Evolutionary conservation across 192 early-diverging fungal species (phyloP).

Genomic region (Blastocladiella britannica): DNA sequence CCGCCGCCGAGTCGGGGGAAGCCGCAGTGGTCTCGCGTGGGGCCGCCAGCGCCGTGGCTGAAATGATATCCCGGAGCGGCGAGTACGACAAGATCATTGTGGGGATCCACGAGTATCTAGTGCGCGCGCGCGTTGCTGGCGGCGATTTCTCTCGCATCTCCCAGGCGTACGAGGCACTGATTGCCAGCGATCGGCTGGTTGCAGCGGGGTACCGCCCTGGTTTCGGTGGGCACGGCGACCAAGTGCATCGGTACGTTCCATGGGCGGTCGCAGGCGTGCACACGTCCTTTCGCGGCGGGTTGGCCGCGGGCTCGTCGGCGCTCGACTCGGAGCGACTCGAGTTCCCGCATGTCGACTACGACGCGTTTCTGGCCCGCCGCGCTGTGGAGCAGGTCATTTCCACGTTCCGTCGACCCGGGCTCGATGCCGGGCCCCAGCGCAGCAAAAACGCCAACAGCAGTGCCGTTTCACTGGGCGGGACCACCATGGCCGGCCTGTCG

Average conservation of each 20-base stretch:
- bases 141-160: neutral
- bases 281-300: neutral
- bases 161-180: neutral
- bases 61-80: too few species aligned
- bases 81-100: neutral
- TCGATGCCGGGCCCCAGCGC: too few species aligned
- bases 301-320: neutral
- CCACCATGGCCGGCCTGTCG: neutral
- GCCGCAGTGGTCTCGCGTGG: neutral
- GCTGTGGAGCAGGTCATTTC: neutral
- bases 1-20: neutral
- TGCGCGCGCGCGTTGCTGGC: neutral
- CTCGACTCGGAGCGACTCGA: neutral
- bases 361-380: neutral
- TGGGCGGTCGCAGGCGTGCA: neutral
- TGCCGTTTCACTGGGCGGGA: neutral
- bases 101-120: neutral
- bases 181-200: neutral
- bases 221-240: neutral
- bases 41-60: too few species aligned
- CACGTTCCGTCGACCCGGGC: neutral
- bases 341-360: neutral
- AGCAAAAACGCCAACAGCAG: too few species aligned
- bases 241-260: neutral
- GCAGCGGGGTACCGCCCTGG: neutral